Base-by-base conservation (phyloP, 140 eudicot species). In the Stevia rebaudiana region DNA sequence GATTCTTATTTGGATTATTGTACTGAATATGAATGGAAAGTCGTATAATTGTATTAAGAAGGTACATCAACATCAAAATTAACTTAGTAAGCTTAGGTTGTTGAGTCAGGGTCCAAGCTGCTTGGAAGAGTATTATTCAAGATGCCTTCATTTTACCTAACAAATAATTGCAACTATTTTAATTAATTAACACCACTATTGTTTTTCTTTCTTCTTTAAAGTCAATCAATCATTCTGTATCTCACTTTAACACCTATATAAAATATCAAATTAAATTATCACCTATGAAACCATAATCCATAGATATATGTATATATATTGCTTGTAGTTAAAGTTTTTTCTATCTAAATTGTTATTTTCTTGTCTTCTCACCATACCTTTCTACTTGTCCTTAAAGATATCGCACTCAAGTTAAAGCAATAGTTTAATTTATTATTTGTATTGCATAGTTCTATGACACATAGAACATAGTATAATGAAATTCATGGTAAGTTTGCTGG, bases 91-190 rank as follows among this genome's bases (percentile, higher is more conserved):
- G n/a, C n/a, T n/a, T n/a, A 43, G 74, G 74, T 74, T 74, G 79
- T 68, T 67, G 65, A 58, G 74, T 67, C 74, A 17, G 22, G 33
- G 10, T 68, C 74, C 74, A 74, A 74, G 74, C 70, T 52, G 70
- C 67, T 67, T 74, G 74, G 79, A 74, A 70, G 74, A 67, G 74
- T 67, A 67, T 68, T 23, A 48, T 74, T 67, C 70, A 74, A 52
- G 79, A 74, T 74, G 69, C 41, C 50, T 67, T 74, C 79, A 49
- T 74, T 74, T 70, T 74, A 74, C 74, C 74, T 25, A 74, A 74
- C 79, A 48, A 17, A 39, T 49, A 39, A 37, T 48, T 49, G 35
- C 69, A 67, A 67, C n/a, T 67, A 49, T 41, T 56, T 55, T 46
- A 46, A 21, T 37, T n/a, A n/a, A n/a, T n/a, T n/a, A n/a, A n/a